Conservation (phyloP, 2,329 filamentous ascomycete species). For the Beauveria pseudobassiana region DNA sequence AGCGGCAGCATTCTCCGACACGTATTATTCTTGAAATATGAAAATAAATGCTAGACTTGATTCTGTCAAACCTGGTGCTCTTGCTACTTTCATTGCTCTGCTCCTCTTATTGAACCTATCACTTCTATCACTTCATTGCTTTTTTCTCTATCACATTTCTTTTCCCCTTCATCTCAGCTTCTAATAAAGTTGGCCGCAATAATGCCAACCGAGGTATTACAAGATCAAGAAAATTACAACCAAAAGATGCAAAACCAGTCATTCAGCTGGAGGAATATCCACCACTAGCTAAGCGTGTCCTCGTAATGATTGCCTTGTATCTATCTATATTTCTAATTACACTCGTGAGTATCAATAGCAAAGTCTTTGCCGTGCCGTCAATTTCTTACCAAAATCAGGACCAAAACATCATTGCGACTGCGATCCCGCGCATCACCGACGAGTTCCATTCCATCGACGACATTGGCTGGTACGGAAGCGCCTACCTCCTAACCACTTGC, state of each 20-base stretch:
- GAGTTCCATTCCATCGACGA: constrained; percentile 31
- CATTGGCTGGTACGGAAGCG: constrained; percentile 38
- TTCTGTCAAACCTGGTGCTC: background rate
- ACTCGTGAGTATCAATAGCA: constrained; percentile 17
- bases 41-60: too few species aligned
- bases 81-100: too few species aligned
- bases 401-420: constrained; percentile 31
- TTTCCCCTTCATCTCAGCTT: too few species aligned
- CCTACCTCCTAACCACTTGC: constrained; percentile 39
- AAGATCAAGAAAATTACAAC: background rate
- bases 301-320: background rate
- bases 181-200: too few species aligned
- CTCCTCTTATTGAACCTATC: too few species aligned
- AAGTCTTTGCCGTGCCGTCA: background rate
- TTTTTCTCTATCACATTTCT: too few species aligned
- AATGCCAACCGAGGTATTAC: background rate
- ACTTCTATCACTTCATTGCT: too few species aligned
- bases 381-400: constrained; percentile 16
- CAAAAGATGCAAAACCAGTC: background rate
- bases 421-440: constrained; percentile 28
- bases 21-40: too few species aligned
- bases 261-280: background rate
- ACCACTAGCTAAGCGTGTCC: background rate
- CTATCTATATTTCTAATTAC: constrained; percentile 40
- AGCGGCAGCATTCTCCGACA: background rate